phyloP scores from a whole-genome alignment of 1,284 basidiomycete genomes.

The Marasmius sp. region DNA sequence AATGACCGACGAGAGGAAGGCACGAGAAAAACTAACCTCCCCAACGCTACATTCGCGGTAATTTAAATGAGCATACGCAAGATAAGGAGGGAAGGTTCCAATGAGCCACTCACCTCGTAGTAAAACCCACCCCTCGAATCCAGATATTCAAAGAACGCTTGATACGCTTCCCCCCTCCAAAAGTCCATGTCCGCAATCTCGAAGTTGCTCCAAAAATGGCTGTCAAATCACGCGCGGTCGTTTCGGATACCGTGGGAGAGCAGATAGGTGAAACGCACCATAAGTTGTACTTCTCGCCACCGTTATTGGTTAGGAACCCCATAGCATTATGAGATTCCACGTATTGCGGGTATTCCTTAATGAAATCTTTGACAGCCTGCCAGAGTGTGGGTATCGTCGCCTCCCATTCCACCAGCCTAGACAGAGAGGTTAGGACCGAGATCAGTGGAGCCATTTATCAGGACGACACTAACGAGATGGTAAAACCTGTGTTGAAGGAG shows the following conservation, averaged over 20 bases:
- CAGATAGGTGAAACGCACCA: background rate
- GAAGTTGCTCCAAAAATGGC: conserved; percentile 72
- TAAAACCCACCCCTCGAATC: conserved; percentile 83
- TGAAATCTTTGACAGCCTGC: background rate
- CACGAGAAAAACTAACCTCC: conserved; percentile 50
- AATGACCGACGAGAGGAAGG: background rate
- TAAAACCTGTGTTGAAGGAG: conserved; percentile 54
- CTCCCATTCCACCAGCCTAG: background rate
- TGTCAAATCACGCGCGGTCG: background rate
- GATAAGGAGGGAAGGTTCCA: background rate
- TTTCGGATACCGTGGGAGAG: too few species aligned
- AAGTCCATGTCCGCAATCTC: conserved; percentile 85
- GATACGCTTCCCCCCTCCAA: conserved; percentile 78
- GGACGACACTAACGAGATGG: conserved; percentile 38
- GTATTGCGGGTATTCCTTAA: background rate
- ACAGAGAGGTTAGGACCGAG: background rate
- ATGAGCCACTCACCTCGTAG: conserved; percentile 63
- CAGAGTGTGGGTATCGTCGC: conserved; percentile 1
- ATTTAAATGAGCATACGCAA: background rate
- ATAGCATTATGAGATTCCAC: conserved; percentile 1
- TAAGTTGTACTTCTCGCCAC: background rate
- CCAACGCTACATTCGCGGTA: conserved; percentile 54
- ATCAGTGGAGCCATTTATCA: background rate
- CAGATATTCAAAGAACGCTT: conserved; percentile 75
- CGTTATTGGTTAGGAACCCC: conserved; percentile 1